A percentile compares a stretch with the other conserved stretches of the same genome.
These are phyloP conservation scores for Colletotrichum simmondsii DNA, from an alignment of 2,329 filamentous ascomycete genomes.

Conservation along the genomic window DNA sequence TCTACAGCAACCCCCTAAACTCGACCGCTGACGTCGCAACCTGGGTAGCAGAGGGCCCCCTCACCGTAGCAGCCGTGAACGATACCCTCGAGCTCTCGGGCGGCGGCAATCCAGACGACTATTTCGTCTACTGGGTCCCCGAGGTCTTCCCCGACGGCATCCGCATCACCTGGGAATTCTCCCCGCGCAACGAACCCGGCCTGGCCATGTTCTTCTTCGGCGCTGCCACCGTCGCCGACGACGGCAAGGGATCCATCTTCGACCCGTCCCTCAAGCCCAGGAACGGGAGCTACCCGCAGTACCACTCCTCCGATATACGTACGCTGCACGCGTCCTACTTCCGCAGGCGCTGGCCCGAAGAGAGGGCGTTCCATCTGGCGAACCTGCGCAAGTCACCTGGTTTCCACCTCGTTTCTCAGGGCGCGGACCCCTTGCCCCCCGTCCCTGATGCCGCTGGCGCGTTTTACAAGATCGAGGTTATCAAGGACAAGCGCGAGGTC, in stretches of 20 bases:
- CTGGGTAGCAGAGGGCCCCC: conserved; percentile 44
- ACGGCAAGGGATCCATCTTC: conserved; percentile 40
- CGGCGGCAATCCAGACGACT: conserved; percentile 38
- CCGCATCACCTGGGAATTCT: conserved; percentile 46
- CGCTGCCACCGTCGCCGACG: conserved; percentile 40
- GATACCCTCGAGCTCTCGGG: conserved; percentile 42
- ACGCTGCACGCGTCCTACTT: conserved; percentile 38
- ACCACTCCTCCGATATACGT: conserved; percentile 38
- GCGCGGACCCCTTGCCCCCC: conserved; percentile 42
- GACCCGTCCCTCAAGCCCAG: conserved; percentile 39
- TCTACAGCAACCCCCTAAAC: conserved; percentile 45
- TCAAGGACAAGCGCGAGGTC: conserved; percentile 43
- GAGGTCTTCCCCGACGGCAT: conserved; percentile 45
- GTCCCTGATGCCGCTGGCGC: conserved; percentile 42
- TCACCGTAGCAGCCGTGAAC: conserved; percentile 39
- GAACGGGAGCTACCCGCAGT: conserved; percentile 39
- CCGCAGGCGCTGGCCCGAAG: conserved; percentile 40
- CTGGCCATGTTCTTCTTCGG: conserved; percentile 48
- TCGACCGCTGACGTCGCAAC: conserved; percentile 39
- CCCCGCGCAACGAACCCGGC: conserved; percentile 42
- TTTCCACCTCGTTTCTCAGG: conserved; percentile 42
- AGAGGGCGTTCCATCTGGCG: conserved; percentile 42
- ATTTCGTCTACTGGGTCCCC: conserved; percentile 46
- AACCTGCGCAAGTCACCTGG: conserved; percentile 45
- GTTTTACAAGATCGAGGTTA: conserved; percentile 44